Conservation (phyloP, 2,329 filamentous ascomycete species). For the Ambrosiella beaveri region DNA sequence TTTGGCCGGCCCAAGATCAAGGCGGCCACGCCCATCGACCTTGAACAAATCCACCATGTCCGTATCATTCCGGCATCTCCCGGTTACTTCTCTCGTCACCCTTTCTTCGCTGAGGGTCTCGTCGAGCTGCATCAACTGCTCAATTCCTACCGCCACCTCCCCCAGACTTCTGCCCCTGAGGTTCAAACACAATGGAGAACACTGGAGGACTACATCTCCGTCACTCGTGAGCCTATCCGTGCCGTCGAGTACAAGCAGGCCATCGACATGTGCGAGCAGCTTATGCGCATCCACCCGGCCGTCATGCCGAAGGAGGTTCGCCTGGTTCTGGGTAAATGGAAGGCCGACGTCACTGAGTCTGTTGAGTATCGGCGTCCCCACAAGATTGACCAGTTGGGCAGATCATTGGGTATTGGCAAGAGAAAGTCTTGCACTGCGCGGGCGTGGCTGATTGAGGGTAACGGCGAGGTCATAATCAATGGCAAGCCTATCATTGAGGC, state of each 20-base stretch:
- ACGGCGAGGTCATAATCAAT: conserved; percentile 78
- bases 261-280: conserved; percentile 54
- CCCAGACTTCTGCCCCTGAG: conserved; percentile 20
- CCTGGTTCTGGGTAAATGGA: conserved; percentile 12
- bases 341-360: conserved; percentile 12
- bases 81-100: conserved; percentile 85
- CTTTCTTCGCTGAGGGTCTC: conserved; percentile 71
- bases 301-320: conserved; percentile 12
- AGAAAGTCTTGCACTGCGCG: conserved; percentile 76
- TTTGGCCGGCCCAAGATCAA: conserved; percentile 11
- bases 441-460: conserved; percentile 81
- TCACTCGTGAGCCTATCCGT: conserved; percentile 55
- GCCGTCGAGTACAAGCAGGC: conserved; percentile 64
- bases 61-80: conserved; percentile 70
- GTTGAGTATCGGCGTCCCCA: conserved; percentile 10
- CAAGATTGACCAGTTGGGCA: conserved; percentile 57
- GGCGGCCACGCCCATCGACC: conserved; percentile 12
- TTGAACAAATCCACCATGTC: conserved; percentile 29
- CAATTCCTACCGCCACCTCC: conserved; percentile 55
- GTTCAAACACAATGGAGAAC: conserved; percentile 68
- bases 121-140: conserved; percentile 56
- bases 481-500: conserved; percentile 66
- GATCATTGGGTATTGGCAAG: conserved; percentile 63
- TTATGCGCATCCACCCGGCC: conserved; percentile 68
- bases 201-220: conserved; percentile 55